phyloP scores from a whole-genome alignment of 1,284 basidiomycete genomes.

The Sporisorium scitamineum region DNA sequence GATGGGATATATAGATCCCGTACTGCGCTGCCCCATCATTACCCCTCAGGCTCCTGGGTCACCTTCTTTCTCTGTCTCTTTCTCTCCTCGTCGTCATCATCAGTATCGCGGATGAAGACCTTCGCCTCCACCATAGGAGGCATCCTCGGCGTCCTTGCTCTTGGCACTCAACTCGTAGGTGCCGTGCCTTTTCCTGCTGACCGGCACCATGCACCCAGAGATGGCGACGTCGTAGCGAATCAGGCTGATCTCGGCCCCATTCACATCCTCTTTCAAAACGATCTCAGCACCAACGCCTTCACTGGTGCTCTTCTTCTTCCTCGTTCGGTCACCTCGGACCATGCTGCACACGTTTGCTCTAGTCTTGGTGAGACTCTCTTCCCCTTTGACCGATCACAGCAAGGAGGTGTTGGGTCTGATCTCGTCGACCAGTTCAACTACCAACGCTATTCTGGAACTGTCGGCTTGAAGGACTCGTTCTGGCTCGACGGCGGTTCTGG shows the following conservation, averaged over 20 bases:
- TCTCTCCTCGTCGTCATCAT: background rate
- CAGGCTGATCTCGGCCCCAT: slow-evolving; percentile 35
- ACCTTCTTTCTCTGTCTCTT: background rate
- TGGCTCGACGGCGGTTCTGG: slow-evolving; percentile 20
- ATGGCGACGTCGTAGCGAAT: background rate
- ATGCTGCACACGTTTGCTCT: slow-evolving; percentile 42
- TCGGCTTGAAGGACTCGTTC: slow-evolving; percentile 26
- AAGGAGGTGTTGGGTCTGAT: slow-evolving; percentile 26
- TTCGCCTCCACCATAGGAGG: slow-evolving; percentile 9
- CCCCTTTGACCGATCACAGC: slow-evolving; percentile 24
- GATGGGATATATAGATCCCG: background rate
- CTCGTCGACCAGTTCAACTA: slow-evolving; percentile 46
- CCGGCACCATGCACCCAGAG: background rate
- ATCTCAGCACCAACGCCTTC: slow-evolving; percentile 44
- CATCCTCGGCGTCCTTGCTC: slow-evolving; percentile 16
- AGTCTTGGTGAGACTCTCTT: slow-evolving; percentile 50
- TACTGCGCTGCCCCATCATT: background rate
- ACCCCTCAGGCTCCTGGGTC: background rate
- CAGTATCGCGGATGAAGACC: slow-evolving; percentile 13
- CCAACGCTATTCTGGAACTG: slow-evolving; percentile 24
- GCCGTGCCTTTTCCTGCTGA: slow-evolving; percentile 13
- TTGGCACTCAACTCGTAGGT: slow-evolving; percentile 12
- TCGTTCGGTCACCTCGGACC: slow-evolving; percentile 22
- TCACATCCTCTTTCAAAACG: slow-evolving; percentile 58
- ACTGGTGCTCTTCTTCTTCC: slow-evolving; percentile 52